Evolutionary conservation across 345 rosid genomes (phyloP), one percentile per base, ranked within the genome.

Genomic region (Viola odorata): DNA sequence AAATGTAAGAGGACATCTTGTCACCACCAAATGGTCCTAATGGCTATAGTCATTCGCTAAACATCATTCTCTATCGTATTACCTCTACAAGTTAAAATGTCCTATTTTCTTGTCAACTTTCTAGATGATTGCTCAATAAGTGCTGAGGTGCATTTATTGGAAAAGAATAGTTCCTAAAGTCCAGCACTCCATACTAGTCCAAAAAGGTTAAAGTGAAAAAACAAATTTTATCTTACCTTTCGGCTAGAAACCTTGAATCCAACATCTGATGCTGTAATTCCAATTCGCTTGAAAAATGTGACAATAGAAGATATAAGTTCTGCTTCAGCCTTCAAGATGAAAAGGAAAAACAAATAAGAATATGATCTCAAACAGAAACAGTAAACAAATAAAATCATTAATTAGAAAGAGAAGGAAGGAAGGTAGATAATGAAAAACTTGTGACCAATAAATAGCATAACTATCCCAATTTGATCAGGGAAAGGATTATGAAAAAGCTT

Each of bases 211-310:
- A 8, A 15, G 36, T 52, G 0, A 50, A 49, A 47, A 5, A 41
- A 50, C 48, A 58, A 58, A 23, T 23, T 23, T 23, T 23, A 23
- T 23, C 54, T 15, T 51, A 92, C 97, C 97, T 94, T 94, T 63
- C 99, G 85, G 77, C 99, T 94, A 16, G 96, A 89, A 80, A 89
- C 79, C 76, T 80, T 89, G 73, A 94, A 86, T 61, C 99, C 97
- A 62, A 94, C 88, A 72, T 94, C 97, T 47, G 87, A 79, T 41
- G 88, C 72, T 40, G 87, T 83, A 68, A 94, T 82, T 59, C 99
- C 97, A 78, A 89, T 68, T 69, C 78, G 77, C 76, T 84, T 89
- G 78, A 89, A 89, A 79, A 89, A 87, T 41, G 95, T 74, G 58
- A 85, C 78, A 48, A 89, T 78, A 42, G 99, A 81, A 55, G 97